These are phyloP conservation scores for Xylaria arbuscula DNA, from an alignment of 2,329 filamentous ascomycete genomes.

Conservation along the genomic window DNA sequence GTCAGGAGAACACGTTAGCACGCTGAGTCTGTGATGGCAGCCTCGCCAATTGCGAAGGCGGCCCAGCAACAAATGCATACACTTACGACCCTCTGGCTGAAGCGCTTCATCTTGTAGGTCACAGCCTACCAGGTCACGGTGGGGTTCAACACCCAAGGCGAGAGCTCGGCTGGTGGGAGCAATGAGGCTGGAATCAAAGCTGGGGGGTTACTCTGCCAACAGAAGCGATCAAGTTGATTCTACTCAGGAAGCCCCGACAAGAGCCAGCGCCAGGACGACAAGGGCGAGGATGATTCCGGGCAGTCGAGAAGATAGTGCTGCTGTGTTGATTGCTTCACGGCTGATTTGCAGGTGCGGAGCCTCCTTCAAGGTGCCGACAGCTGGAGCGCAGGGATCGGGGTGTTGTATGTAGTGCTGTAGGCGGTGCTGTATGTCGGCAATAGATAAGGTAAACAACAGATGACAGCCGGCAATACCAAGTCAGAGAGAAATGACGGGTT, in stretches of 20 bases:
- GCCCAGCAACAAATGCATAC: conserved; percentile 15
- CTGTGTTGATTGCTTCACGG: conserved; percentile 43
- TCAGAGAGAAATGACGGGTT: conserved; percentile 27
- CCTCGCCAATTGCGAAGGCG: neutral
- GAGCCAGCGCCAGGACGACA: conserved; percentile 21
- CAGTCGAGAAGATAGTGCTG: conserved; percentile 26
- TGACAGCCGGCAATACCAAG: conserved; percentile 16
- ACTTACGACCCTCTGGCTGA: conserved; percentile 92
- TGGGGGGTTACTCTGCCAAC: conserved; percentile 7
- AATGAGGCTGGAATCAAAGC: conserved; percentile 23
- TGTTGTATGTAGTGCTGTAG: neutral
- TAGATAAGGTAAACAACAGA: conserved; percentile 24
- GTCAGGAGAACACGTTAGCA: conserved; percentile 47
- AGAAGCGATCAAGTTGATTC: conserved; percentile 12
- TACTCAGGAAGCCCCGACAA: conserved; percentile 22
- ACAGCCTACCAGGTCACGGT: conserved; percentile 44
- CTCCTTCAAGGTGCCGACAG: conserved; percentile 40
- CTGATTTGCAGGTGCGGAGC: conserved; percentile 46
- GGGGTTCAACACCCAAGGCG: conserved; percentile 46
- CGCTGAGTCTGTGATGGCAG: conserved; percentile 10
- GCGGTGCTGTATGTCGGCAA: conserved; percentile 21
- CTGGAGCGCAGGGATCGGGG: conserved; percentile 35
- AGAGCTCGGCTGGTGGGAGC: conserved; percentile 19
- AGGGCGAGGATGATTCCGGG: conserved; percentile 32
- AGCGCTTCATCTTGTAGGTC: conserved; percentile 83